Evolutionary conservation across 2,329 filamentous ascomycete genomes (phyloP).

Genomic region (Nannizzia gypsea): DNA sequence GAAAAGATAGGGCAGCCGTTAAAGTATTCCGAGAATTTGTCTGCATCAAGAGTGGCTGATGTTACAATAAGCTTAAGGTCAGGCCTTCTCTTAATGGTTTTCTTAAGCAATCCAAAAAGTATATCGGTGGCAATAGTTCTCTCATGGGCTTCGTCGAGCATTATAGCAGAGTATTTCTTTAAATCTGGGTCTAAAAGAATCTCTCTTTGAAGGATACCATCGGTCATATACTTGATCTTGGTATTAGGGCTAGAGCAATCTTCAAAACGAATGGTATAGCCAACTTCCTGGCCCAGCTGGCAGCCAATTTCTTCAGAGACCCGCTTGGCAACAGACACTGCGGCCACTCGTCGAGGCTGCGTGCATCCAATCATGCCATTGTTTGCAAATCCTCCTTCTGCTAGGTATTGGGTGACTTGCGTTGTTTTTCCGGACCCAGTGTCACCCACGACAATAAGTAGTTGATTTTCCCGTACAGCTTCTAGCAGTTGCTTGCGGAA

Average conservation of each 20-base stretch:
- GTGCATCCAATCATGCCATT: constrained; percentile 89
- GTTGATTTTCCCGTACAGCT: constrained; percentile 74
- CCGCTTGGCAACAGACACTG: constrained; percentile 95
- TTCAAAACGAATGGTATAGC: constrained; percentile 95
- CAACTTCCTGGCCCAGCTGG: constrained; percentile 78
- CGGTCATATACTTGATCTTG: constrained; percentile 98
- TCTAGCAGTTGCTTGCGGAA: constrained; percentile 82
- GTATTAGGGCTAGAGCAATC: constrained; percentile 80
- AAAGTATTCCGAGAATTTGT: constrained; percentile 96
- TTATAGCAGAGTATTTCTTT: constrained; percentile 85
- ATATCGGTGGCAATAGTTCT: constrained; percentile 93
- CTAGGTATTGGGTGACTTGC: constrained; percentile 87
- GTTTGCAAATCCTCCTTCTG: constrained; percentile 81
- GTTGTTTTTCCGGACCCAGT: constrained; percentile 97
- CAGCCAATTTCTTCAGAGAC: constrained; percentile 94
- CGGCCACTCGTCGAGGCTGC: constrained; percentile 89
- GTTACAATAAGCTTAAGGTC: constrained; percentile 95
- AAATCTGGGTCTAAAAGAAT: constrained; percentile 85
- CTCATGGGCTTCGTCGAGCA: constrained; percentile 97
- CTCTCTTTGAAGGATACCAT: constrained; percentile 94
- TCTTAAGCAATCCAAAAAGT: constrained; percentile 85
- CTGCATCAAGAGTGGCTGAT: constrained; percentile 88
- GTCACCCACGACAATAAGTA: constrained; percentile 92
- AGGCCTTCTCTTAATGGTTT: constrained; percentile 70
- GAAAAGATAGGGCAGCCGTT: constrained; percentile 93